Percentiles rank a stretch among this genome's conserved stretches.
phyloP scores from a whole-genome alignment of 192 early-diverging fungal species.

The Coemansia sp. region DNA sequence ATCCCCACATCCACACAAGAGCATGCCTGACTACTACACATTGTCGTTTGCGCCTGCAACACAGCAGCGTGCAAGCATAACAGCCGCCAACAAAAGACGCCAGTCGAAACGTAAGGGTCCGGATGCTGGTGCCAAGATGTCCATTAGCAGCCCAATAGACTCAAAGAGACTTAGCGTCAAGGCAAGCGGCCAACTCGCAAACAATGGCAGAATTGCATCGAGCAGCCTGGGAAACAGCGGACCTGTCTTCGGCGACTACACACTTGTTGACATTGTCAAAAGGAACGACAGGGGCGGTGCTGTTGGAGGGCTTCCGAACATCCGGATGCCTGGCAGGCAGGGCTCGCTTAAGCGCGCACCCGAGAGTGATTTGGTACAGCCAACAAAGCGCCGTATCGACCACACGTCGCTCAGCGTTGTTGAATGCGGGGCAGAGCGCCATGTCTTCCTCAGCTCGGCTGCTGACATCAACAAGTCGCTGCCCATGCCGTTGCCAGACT shows the following conservation, averaged over 20 bases:
- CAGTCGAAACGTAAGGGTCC: constrained; percentile 2
- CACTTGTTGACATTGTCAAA: not conserved
- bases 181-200: not conserved
- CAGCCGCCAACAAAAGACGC: not conserved
- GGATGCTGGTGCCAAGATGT: not conserved
- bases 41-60: not conserved
- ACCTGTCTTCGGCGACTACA: not conserved
- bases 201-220: not conserved
- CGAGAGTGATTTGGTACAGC: not conserved
- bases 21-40: constrained; percentile 35
- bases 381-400: constrained; percentile 10
- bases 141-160: constrained; percentile 2
- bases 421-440: constrained; percentile 6
- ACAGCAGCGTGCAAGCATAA: not conserved
- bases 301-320: not conserved
- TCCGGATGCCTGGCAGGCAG: not conserved
- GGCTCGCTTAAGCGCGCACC: not conserved
- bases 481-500: constrained; percentile 12
- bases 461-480: constrained; percentile 36
- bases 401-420: constrained; percentile 5
- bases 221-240: not conserved
- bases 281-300: not conserved
- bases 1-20: constrained; percentile 19
- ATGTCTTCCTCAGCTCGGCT: constrained; percentile 3
- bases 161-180: not conserved